Evolutionary conservation across 176 grass and related monocot genomes (phyloP), one percentile per base, ranked within the genome.

Genomic region (Themeda triandra): DNA sequence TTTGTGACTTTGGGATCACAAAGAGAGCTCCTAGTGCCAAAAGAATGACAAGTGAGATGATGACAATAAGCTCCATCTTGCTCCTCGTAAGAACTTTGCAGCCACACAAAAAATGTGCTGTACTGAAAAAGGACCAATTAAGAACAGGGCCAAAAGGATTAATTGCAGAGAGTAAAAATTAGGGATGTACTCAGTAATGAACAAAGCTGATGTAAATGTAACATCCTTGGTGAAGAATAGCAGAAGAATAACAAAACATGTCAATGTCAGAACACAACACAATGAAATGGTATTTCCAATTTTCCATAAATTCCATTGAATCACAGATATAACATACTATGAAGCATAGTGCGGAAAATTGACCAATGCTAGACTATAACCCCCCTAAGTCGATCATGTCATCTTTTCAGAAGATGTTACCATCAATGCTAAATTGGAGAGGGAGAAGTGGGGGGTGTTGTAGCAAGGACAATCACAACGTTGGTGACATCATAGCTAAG

Each of bases 1-100:
- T 87, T 31, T 88, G 86, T 29, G 94, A 93, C 77, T 82, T 97
- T 6, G 94, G 88, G 48, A 97, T 82, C 53, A 90, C 46, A 89
- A 90, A 97, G 4, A 94, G 30, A 33, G 77, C 89, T 85, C 89
- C 94, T 28, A 97, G 59, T 71, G 76, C 87, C 73, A 94, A 32
- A 87, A 97, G 94, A 46, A 86, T 33, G 71, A 94, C 63, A 66
- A 90, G 4, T 79, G 44, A 46, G 29, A 82, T 66, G 37, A 92
- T 75, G 25, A 63, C 21, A 80, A 90, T 54, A 24, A 94, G 25
- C 41, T 88, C 94, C 90, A 97, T 97, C 24, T 71, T 69, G 31
- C 8, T 69, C 44, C 82, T 71, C 45, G 13, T 77, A 70, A 71
- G 63, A 81, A 84, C 23, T 63, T 85, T 13, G 4, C 18, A 48